These are phyloP conservation scores for Cutaneotrichosporon sp. DNA, from an alignment of 1,284 basidiomycete species.

Conservation along the genomic window DNA sequence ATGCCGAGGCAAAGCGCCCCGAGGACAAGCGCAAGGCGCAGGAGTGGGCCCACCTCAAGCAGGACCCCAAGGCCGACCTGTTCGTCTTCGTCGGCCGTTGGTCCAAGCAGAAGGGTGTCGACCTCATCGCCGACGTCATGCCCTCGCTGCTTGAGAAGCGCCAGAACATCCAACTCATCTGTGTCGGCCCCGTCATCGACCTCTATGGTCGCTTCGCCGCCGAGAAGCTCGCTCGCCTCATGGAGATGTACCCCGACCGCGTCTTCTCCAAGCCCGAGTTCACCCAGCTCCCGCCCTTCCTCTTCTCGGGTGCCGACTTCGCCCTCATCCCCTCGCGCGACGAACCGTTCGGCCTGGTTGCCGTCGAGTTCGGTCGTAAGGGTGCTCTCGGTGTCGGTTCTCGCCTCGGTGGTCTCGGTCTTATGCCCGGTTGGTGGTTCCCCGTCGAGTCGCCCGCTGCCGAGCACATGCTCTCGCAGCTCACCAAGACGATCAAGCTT, in stretches of 20 bases:
- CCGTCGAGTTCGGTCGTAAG: slow-evolving; percentile 92
- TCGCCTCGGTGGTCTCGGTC: slow-evolving; percentile 85
- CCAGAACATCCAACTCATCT: slow-evolving; percentile 78
- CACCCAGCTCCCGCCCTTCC: slow-evolving; percentile 84
- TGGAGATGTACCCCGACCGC: slow-evolving; percentile 91
- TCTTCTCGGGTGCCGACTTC: slow-evolving; percentile 92
- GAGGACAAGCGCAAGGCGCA: slow-evolving; percentile 87
- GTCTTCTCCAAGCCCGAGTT: slow-evolving; percentile 93
- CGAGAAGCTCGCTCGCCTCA: slow-evolving; percentile 83
- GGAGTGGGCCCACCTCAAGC: slow-evolving; percentile 88
- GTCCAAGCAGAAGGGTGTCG: slow-evolving; percentile 96
- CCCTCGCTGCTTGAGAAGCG: slow-evolving; percentile 83
- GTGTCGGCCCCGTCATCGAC: slow-evolving; percentile 90
- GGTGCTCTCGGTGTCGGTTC: slow-evolving; percentile 91
- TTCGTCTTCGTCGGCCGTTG: slow-evolving; percentile 95
- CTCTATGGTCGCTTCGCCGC: slow-evolving; percentile 90
- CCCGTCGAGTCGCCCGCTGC: slow-evolving; percentile 89
- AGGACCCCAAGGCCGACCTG: slow-evolving; percentile 81
- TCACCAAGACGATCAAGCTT: slow-evolving; percentile 90
- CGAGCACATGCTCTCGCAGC: slow-evolving; percentile 89
- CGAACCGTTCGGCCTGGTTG: slow-evolving; percentile 90
- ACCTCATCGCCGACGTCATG: slow-evolving; percentile 92
- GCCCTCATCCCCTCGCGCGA: slow-evolving; percentile 91
- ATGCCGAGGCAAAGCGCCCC: slow-evolving; percentile 81
- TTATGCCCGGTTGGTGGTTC: slow-evolving; percentile 99